Base-by-base conservation (phyloP, 2,329 filamentous ascomycete species). In the Eutypa lata region DNA sequence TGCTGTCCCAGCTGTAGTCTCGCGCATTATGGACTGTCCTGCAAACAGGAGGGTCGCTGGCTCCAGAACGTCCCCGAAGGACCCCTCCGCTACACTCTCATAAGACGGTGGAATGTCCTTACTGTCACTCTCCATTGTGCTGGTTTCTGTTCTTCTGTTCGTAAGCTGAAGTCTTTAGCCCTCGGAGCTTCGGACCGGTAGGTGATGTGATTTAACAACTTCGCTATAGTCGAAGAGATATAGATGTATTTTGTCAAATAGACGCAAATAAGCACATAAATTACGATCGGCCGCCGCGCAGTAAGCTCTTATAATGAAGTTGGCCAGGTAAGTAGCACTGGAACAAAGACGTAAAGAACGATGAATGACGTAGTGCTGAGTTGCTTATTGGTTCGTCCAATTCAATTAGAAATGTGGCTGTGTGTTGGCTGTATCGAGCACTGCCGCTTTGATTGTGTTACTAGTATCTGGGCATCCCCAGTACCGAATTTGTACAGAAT, bases 11-110 rank as follows among this genome's bases (percentile, higher is more conserved):
- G 47, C 35, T 42, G 28, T 14, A 7, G 42, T 19, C 18, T 52
- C 53, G 2, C 48, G 44, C 7, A 48, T 18, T 22, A 57, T 46
- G 14, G 19, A 48, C 35, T 48, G 26, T 6, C 31, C 50, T 28
- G 6, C 35, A 8, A 55, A 40, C 4, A 48, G 2, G 13, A 57
- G 26, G 11, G 42, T 51, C 16, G 11, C 47, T 28, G 49, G 54
- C 22, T 42, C 31, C 13, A 50, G 19, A 11, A 40, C 14, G 13
- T 53, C 40, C 7, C 47, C 21, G 7, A 8, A n/a, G 10, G 28
- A 22, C 7, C 11, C 21, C n/a, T 38, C 43, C 24, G n/a, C 19
- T 10, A 24, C 13, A n/a, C 19, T 37, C 50, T 50, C 45, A 14
- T 51, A 43, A 16, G 47, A 18, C 5, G 42, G 46, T 14, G 18